Base-by-base conservation (phyloP, 495 filamentous ascomycete species). In the Annulohypoxylon maeteangense region DNA sequence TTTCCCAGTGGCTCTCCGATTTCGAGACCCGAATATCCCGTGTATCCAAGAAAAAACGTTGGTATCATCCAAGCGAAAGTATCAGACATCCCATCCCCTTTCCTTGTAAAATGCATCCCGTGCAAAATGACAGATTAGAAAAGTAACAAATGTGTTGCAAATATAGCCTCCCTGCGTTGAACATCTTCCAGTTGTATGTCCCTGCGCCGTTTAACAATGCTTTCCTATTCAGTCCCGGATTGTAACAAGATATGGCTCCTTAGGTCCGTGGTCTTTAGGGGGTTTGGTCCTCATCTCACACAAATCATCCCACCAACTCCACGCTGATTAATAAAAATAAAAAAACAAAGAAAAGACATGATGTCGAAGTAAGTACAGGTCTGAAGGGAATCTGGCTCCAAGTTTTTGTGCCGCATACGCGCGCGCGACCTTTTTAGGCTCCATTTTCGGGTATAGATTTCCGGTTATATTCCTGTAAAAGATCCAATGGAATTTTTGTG, bases 11-110 rank as follows among this genome's bases (percentile, higher is more conserved):
- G 69, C 12, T 20, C 64, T 71, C 65, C 71, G 65, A 65, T 42
- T 20, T 40, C 60, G 65, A 72, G 45, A 62, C 58, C 59, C 34
- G 57, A 60, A 63, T 61, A 31, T 31, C 60, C 34, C 40, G 40
- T 59, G 62, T 74, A 70, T 74, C 69, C 60, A 56, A 61, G 29
- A 48, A 66, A 55, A 70, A 72, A 65, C 51, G 60, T 68, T 76
- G 76, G 76, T 78, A 78, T 78, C 76, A 76, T 78, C 74, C 72
- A 75, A 75, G 68, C 74, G 71, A 78, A 72, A 76, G 74, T 75
- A 71, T 71, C 62, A 63, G 54, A 61, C 59, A 51, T 69, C 59
- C 57, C 44, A 59, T 59, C 57, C 62, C 62, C 62, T 56, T 56
- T 64, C 47, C 51, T 47, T 67, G 44, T 70, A 71, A 65, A 65